phyloP scores from a whole-genome alignment of 352 stramenopile genomes.

The Nothophytophthora sp. region DNA sequence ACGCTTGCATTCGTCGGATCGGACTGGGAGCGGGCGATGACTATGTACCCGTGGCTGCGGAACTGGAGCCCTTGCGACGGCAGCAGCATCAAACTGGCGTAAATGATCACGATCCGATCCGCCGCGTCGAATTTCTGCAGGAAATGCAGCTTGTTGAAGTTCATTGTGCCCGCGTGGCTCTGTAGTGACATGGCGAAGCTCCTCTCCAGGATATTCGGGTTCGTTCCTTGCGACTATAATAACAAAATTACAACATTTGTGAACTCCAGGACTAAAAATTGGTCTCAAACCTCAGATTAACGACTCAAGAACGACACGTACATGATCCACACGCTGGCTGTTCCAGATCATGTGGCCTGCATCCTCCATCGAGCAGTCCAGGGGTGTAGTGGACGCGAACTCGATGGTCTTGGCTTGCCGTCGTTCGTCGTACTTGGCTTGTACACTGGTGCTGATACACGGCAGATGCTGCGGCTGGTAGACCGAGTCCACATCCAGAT shows the following conservation, averaged over 20 bases:
- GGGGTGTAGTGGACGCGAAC: constrained; percentile 11
- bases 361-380: constrained; percentile 11
- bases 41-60: constrained; percentile 3
- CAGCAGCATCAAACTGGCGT: constrained; percentile 8
- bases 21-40: not conserved
- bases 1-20: constrained; percentile 1
- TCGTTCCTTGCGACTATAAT: not conserved
- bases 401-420: constrained; percentile 10
- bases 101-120: constrained; percentile 11
- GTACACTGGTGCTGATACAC: not conserved
- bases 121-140: constrained; percentile 8
- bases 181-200: constrained; percentile 2
- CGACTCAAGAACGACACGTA: no score
- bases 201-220: constrained; percentile 7
- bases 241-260: not conserved
- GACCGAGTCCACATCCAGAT: constrained; percentile 8
- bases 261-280: no score
- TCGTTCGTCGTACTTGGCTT: constrained; percentile 13
- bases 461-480: constrained; percentile 3
- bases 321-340: no score
- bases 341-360: constrained; percentile 11
- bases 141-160: constrained; percentile 11
- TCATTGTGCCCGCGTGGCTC: not conserved
- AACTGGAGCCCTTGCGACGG: constrained; percentile 8
- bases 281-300: no score